Conservation (phyloP, 1,284 basidiomycete genomes). For the Erythrobasidium hasegawianum region DNA sequence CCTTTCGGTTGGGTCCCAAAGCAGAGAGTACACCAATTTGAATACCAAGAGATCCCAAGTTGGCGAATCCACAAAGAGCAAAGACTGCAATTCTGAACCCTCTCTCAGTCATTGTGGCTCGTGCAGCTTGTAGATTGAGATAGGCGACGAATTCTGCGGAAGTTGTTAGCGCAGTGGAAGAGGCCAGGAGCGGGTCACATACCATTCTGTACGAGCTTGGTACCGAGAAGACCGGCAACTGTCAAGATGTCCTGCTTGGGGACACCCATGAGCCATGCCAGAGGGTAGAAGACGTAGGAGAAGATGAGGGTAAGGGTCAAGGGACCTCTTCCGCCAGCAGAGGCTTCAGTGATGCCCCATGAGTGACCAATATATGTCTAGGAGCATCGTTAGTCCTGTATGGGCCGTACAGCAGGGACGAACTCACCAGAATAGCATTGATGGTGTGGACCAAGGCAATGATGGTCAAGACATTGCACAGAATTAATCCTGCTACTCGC, state of each 20-base stretch:
- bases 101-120: constrained; percentile 53
- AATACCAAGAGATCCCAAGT: constrained; percentile 61
- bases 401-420: too few species aligned
- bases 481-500: constrained; percentile 59
- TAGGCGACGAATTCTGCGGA: constrained; percentile 69
- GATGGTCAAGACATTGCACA: constrained; percentile 57
- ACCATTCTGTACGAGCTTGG: constrained; percentile 67
- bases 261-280: constrained; percentile 72
- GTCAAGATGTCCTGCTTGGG: constrained; percentile 48
- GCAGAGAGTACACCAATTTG: constrained; percentile 83
- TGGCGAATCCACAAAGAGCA: constrained; percentile 84
- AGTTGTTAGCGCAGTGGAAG: constrained; percentile 54
- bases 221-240: constrained; percentile 64
- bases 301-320: constrained; percentile 80
- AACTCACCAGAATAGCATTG: constrained; percentile 64
- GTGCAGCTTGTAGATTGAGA: constrained; percentile 47
- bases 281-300: constrained; percentile 77
- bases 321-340: constrained; percentile 44
- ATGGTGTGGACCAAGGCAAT: constrained; percentile 72
- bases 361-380: constrained; percentile 78
- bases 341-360: constrained; percentile 61
- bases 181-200: neutral
- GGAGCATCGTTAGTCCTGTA: too few species aligned
- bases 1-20: constrained; percentile 52
- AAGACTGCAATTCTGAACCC: constrained; percentile 75